Evolutionary conservation across 805 yeast species (phyloP), one percentile per base, ranked within the genome.

Genomic region (Pichia paraexigua): DNA sequence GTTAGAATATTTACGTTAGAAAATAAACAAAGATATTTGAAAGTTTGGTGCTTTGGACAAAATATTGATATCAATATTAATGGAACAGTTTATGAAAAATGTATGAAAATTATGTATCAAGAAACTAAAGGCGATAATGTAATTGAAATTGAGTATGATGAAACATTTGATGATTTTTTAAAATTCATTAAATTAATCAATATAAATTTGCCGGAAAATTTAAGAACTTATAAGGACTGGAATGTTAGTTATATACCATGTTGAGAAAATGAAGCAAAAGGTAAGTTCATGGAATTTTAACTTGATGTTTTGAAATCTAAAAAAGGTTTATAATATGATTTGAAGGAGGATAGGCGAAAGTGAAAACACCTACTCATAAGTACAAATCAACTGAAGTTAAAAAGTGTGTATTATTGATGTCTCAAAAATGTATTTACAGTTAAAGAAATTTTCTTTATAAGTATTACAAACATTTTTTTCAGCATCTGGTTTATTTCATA

Each of bases 11-110:
- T 69, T 46, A 55, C 70, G 10, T 54, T 62, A 1, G 57, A 57
- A 8, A 53, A 54, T 5, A 41, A 55, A 5, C 47, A 52, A 12
- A 47, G 47, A 7, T 40, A 45, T 21, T 27, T 63, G 0, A 52
- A 69, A 46, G 43, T 77, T 2, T 81, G 86, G 84, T 74, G 80
- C 12, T 75, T 80, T 59, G 78, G 72, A 58, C 63, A 68, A 27
- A 76, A 74, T 7, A 58, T 77, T 22, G 51, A 57, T 17, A 49
- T 52, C 5, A 45, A 37, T 10, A 13, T 41, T 2, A 44, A 47
- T 8, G 50, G 44, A 5, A 28, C 18, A 2, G 17, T 47, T 18
- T 59, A 50, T 44, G 55, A 35, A 13, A 57, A 65, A 48, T 64
- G 77, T 1, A 57, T 78, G 49, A 81, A 81, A 58, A 62, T 80